A percentile compares a stretch with the other conserved stretches of the same genome.
These are phyloP conservation scores for Stemphylium beticola DNA, from an alignment of 2,329 filamentous ascomycete genomes.

Conservation along the genomic window DNA sequence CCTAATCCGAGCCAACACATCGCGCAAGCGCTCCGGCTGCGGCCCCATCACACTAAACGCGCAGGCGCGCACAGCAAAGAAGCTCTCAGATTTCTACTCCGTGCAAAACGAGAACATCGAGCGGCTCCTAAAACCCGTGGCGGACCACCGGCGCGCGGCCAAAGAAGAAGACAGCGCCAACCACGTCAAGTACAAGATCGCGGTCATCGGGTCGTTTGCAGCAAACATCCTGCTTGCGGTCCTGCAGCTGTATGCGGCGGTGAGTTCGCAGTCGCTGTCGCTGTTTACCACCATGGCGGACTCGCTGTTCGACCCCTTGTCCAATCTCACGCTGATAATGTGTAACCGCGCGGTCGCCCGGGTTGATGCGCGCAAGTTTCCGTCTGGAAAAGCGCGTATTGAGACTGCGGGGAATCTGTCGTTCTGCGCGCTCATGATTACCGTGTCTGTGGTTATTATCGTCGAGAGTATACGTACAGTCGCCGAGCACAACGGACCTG, in stretches of 20 bases:
- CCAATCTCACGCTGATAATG: constrained; percentile 85
- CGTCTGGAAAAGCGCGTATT: constrained; percentile 89
- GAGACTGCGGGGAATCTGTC: constrained; percentile 95
- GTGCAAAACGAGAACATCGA: constrained; percentile 93
- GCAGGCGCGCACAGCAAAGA: constrained; percentile 56
- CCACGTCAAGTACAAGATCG: constrained; percentile 75
- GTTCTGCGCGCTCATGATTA: constrained; percentile 95
- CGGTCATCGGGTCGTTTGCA: constrained; percentile 70
- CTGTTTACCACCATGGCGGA: constrained; percentile 98
- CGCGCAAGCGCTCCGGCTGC: constrained; percentile 71
- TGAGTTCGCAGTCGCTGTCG: constrained; percentile 86
- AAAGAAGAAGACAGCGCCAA: constrained; percentile 81
- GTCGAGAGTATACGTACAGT: constrained; percentile 82
- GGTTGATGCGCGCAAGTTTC: constrained; percentile 86
- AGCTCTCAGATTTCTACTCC: constrained; percentile 83
- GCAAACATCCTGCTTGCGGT: constrained; percentile 81
- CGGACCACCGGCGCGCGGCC: constrained; percentile 84
- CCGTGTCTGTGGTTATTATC: constrained; percentile 90
- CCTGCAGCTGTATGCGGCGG: constrained; percentile 87
- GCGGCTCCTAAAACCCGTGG: constrained; percentile 87
- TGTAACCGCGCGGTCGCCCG: constrained; percentile 86
- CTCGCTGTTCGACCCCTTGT: constrained; percentile 89
- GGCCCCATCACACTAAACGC: constrained; percentile 53
- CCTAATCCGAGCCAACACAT: constrained; percentile 79
- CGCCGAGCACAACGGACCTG: constrained; percentile 52